Evolutionary conservation across 2,329 filamentous ascomycete species (phyloP).

Genomic region (Chalaropsis thielavioides): DNA sequence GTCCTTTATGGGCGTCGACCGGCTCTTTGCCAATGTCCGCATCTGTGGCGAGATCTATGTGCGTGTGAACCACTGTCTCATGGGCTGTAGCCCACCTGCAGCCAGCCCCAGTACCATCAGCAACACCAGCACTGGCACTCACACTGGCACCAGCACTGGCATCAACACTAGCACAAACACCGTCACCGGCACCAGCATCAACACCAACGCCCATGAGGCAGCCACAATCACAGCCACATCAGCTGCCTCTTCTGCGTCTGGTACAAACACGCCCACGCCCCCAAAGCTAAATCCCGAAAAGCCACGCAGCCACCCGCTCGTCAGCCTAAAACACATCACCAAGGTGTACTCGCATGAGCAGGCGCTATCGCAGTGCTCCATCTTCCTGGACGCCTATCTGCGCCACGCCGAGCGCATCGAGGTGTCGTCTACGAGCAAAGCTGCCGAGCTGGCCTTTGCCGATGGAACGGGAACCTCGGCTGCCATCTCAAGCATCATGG

Average conservation of each 20-base stretch:
- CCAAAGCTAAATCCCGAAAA: conserved; percentile 31
- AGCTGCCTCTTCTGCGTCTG: conserved; percentile 25
- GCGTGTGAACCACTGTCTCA: conserved; percentile 73
- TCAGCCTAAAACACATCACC: conserved; percentile 46
- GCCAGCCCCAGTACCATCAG: not conserved
- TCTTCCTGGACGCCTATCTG: conserved; percentile 56
- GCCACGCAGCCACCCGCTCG: conserved; percentile 34
- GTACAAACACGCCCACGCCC: conserved; percentile 37
- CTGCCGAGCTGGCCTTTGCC: conserved; percentile 59
- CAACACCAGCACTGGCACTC: too few species aligned
- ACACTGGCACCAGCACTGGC: too few species aligned
- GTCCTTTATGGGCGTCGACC: conserved; percentile 62
- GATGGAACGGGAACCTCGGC: conserved; percentile 47
- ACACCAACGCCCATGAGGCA: not conserved
- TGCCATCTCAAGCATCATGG: conserved; percentile 64
- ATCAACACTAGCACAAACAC: too few species aligned
- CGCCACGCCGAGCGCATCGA: conserved; percentile 67
- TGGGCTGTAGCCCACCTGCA: conserved; percentile 36
- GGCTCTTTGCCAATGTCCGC: conserved; percentile 49
- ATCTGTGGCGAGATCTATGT: conserved; percentile 79
- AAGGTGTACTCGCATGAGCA: conserved; percentile 88
- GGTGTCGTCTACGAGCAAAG: conserved; percentile 70
- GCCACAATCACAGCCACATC: not conserved
- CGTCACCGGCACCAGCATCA: not conserved
- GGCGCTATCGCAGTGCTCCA: conserved; percentile 80